These are phyloP conservation scores for Melanogaster broomeanus DNA, from an alignment of 768 basidiomycete species.

Conservation along the genomic window DNA sequence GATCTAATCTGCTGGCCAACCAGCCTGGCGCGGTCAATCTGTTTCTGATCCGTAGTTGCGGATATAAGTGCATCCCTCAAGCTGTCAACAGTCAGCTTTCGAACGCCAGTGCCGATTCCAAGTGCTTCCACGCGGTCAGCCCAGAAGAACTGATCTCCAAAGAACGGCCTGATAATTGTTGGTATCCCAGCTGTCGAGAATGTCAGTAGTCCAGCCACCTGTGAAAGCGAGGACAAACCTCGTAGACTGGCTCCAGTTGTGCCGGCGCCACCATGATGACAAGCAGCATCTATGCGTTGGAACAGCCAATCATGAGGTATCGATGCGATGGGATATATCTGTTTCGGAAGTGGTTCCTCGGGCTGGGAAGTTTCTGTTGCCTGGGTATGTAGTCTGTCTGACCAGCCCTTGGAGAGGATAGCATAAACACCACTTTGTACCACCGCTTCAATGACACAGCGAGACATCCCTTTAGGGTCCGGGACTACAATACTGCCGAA, in stretches of 20 bases:
- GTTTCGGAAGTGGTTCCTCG: constrained; percentile 70
- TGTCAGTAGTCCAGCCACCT: constrained; percentile 3
- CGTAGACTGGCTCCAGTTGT: constrained; percentile 93
- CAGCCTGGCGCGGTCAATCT: constrained; percentile 81
- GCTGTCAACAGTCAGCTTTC: constrained; percentile 80
- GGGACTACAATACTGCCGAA: constrained; percentile 98
- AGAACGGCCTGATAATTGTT: constrained; percentile 96
- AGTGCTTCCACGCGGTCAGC: constrained; percentile 97
- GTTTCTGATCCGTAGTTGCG: constrained; percentile 87
- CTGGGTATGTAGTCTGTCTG: constrained; percentile 80
- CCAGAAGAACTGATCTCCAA: constrained; percentile 98
- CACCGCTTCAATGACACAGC: constrained; percentile 87
- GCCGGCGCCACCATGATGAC: constrained; percentile 97
- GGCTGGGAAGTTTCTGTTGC: constrained; percentile 56
- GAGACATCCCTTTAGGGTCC: constrained; percentile 91
- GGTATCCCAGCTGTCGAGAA: constrained; percentile 77
- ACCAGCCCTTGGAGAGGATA: constrained; percentile 98
- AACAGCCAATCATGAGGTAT: constrained; percentile 98
- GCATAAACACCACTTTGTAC: constrained; percentile 84
- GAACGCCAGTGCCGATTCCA: constrained; percentile 85
- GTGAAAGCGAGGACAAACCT: constrained; percentile 49
- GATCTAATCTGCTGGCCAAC: constrained; percentile 87
- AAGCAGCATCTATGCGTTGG: constrained; percentile 90
- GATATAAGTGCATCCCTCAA: constrained; percentile 75
- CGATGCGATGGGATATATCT: constrained; percentile 83